Evolutionary conservation across 148 eudicot genomes (phyloP), one percentile per base, ranked within the genome.

Genomic region (Gaultheria prostrata): DNA sequence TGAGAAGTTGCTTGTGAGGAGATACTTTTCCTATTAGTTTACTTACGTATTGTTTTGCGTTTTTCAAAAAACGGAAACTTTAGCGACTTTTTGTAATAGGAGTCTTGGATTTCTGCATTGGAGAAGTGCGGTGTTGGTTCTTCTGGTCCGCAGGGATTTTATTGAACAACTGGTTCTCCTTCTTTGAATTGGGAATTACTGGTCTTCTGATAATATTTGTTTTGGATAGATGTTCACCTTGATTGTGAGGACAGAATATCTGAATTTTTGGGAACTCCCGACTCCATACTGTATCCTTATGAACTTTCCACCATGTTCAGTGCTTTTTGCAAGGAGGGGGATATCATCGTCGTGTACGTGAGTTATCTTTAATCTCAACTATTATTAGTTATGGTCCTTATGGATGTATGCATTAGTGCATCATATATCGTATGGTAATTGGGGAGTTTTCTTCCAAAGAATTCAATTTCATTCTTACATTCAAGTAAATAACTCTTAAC

Each of bases 81-180:
- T 54, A 70, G 51, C 46, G 77, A 71, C 74, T 51, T 83, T 81
- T 43, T 78, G 28, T 87, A 81, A 63, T 91, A 97, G 99, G 93
- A 92, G 59, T 91, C 99, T 6, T 94, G 98, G 85, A 97, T 95
- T 76, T 85, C 95, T 84, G 88, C 98, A 21, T 80, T 95, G 82
- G 98, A 94, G 89, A 97, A 94, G 88, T 97, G 95, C 85, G 99
- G 98, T 83, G 98, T 95, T 87, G 98, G 99, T 79, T 97, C 98
- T 77, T 97, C 98, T 87, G 99, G 99, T 88, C 99, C 99, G 84
- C 97, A 98, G 85, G 96, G 97, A 56, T 97, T 97, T 85, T 97
- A 97, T 91, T 96, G 98, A 86, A 95, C 99, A 84, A 94, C 95
- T 69, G 98, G 99, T 97, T 5, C 43, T 63, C 26, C 24, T 56